Evolutionary conservation across 139 green algal genomes (phyloP).

Genomic region (Marvania coccoides): DNA sequence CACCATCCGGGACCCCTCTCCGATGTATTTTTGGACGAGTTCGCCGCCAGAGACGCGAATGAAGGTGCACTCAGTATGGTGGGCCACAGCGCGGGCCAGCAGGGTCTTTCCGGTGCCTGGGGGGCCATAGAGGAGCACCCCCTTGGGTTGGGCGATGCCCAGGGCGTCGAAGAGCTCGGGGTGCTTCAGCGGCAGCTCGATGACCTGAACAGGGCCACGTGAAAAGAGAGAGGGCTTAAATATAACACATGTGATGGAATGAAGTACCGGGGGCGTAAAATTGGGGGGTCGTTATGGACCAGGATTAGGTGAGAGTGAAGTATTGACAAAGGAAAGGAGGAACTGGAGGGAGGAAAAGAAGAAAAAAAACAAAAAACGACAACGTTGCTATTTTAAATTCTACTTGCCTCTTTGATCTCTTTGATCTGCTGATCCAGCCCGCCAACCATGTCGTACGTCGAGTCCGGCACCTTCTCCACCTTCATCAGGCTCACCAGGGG

Average conservation of each 20-base stretch:
- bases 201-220: too few relatives aligned
- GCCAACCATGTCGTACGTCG: constrained; percentile 99
- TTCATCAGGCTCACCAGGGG: constrained; percentile 92
- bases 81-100: constrained; percentile 90
- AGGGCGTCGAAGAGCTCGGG: constrained; percentile 99
- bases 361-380: neutral
- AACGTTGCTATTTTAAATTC: neutral
- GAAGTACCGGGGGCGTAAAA: neutral
- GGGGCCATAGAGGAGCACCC: constrained; percentile 39
- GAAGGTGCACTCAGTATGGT: constrained; percentile 99
- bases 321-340: neutral
- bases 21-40: constrained; percentile 99
- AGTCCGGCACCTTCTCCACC: constrained; percentile 99
- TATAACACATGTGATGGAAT: too few relatives aligned
- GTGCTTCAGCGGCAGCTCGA: constrained; percentile 99
- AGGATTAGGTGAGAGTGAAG: neutral
- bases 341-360: neutral
- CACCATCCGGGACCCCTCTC: constrained; percentile 98
- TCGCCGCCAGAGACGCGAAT: constrained; percentile 95
- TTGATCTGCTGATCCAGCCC: constrained; percentile 99
- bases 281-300: neutral
- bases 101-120: constrained; percentile 81
- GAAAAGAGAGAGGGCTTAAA: too few relatives aligned
- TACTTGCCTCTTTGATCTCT: constrained; percentile 95
- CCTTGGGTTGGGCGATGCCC: constrained; percentile 97